A percentile compares a stretch with the other conserved stretches of the same genome.
Conservation (phyloP, 2,329 filamentous ascomycete species). For the Talaromyces atroroseus region DNA sequence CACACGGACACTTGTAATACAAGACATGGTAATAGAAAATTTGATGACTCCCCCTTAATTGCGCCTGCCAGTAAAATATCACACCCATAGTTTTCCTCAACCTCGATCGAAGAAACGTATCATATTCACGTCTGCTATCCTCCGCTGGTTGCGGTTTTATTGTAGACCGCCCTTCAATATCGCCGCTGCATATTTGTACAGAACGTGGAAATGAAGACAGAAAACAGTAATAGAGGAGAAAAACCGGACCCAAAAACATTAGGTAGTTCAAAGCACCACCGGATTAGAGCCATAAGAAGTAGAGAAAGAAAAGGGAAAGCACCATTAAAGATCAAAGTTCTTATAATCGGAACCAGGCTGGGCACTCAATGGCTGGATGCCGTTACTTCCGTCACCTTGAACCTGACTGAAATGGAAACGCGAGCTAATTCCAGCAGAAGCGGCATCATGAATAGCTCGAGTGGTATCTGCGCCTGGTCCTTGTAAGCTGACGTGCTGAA, state of each 20-base stretch:
- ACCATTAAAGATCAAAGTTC: conserved; percentile 35
- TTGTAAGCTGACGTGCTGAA: conserved; percentile 45
- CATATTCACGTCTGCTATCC: background rate
- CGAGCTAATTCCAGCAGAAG: conserved; percentile 31
- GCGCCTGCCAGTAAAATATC: conserved; percentile 6
- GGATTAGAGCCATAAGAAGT: background rate
- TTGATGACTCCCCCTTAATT: conserved; percentile 11
- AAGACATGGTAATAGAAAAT: background rate
- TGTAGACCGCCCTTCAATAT: conserved; percentile 3
- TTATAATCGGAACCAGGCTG: conserved; percentile 38
- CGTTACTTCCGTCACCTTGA: conserved; percentile 24
- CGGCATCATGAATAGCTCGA: conserved; percentile 30
- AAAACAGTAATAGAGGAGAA: background rate
- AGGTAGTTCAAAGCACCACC: background rate
- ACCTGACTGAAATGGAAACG: conserved; percentile 38
- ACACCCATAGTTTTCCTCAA: background rate
- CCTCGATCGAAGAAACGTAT: conserved; percentile 1
- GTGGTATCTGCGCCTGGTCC: conserved; percentile 38
- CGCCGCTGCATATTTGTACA: conserved; percentile 7
- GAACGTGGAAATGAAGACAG: background rate
- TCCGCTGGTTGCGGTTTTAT: background rate
- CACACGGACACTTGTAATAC: conserved; percentile 5
- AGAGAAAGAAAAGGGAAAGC: background rate
- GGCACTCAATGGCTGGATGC: conserved; percentile 37
- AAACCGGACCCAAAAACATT: background rate